A percentile compares a stretch with the other conserved stretches of the same genome.
Evolutionary conservation across 192 early-diverging fungal species (phyloP).

Genomic region (Podila epicladia): DNA sequence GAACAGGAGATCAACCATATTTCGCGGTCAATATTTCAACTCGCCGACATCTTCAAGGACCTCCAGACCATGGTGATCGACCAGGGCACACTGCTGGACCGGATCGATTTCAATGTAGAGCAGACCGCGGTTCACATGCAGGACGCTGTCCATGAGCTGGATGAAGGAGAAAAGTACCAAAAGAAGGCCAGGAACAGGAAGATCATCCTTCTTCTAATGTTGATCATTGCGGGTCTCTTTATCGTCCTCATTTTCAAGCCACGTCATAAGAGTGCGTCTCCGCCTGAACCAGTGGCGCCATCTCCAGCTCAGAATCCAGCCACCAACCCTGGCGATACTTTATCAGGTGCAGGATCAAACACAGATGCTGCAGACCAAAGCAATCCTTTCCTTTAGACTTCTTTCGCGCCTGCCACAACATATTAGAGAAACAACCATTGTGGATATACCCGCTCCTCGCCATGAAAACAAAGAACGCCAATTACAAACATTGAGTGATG

Average conservation of each 20-base stretch:
- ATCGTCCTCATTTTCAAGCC: slow-evolving; percentile 82
- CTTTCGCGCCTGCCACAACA: no score
- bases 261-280: slow-evolving; percentile 5
- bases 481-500: no score
- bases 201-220: slow-evolving; percentile 81
- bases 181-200: slow-evolving; percentile 83
- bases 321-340: not conserved
- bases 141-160: slow-evolving; percentile 84
- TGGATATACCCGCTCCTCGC: no score
- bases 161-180: slow-evolving; percentile 83
- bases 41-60: slow-evolving; percentile 93
- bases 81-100: slow-evolving; percentile 95
- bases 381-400: no score
- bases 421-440: no score
- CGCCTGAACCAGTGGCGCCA: not conserved
- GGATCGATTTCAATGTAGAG: slow-evolving; percentile 98
- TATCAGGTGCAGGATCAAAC: not conserved
- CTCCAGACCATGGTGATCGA: slow-evolving; percentile 97
- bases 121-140: slow-evolving; percentile 82
- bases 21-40: slow-evolving; percentile 86
- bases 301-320: not conserved
- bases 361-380: not conserved
- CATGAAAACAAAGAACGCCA: no score
- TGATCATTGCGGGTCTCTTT: slow-evolving; percentile 82
- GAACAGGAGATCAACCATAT: slow-evolving; percentile 95